A percentile compares a stretch with the other conserved stretches of the same genome.
These are phyloP conservation scores for Zychaea mexicana DNA, from an alignment of 371 early-diverging fungal species.

Conservation along the genomic window DNA sequence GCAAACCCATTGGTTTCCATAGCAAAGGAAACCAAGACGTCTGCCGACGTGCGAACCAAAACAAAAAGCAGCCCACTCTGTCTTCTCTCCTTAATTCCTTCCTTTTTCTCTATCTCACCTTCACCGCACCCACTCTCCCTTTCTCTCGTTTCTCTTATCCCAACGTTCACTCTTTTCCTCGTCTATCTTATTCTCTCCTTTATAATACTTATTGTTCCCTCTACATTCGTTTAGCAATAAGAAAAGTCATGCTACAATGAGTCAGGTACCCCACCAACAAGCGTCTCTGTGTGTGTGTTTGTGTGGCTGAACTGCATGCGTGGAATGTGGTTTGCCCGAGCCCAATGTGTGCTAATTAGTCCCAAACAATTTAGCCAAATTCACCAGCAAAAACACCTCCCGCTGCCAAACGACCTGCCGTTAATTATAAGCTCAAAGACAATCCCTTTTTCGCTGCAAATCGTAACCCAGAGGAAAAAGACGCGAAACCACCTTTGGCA, in stretches of 20 bases:
- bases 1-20: not conserved
- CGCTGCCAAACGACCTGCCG: slow-evolving; percentile 1
- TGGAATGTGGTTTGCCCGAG: no score
- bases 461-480: slow-evolving; percentile 2
- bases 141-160: not conserved
- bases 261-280: no score
- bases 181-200: not conserved
- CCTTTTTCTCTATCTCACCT: not conserved
- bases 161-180: not conserved
- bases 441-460: slow-evolving; percentile 16
- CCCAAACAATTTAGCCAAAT: no score
- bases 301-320: no score
- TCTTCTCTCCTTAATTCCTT: not conserved
- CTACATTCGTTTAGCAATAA: not conserved
- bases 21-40: not conserved
- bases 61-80: no score
- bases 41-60: no score
- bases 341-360: not conserved
- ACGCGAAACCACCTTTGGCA: slow-evolving; percentile 13
- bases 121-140: not conserved
- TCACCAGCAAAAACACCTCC: no score
- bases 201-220: not conserved
- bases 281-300: no score
- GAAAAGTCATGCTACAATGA: not conserved
- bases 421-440: slow-evolving; percentile 22